Base-by-base conservation (phyloP, 768 basidiomycete species). In the Pholiota microspora region DNA sequence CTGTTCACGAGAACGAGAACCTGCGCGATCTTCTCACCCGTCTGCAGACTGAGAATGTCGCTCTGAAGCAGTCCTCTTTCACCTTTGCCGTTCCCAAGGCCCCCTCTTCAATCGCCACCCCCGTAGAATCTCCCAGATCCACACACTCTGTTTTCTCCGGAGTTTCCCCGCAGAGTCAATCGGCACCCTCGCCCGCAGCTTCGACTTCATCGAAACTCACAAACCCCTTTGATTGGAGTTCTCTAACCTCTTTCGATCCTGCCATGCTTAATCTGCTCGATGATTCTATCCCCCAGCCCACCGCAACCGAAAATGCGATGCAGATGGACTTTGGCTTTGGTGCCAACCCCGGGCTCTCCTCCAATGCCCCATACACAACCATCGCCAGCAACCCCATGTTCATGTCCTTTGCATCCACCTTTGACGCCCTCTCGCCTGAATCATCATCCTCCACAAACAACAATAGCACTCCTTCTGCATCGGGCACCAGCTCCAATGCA, bases 331-430 rank as follows among this genome's bases (percentile, higher is more conserved):
- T 80, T 51, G 73, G 80, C 12, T 85, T 81, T 60, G 82, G 83
- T 27, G 69, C 72, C 50, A 74, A 71, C 57, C 72, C 80, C 6
- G 72, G 80, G n/a, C 66, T 77, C 27, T 68, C 77, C 1, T 68
- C 73, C 13, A 73, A 73, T 29, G 73, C 76, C 5, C 79, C 84
- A 1, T 92, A 83, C 69, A 92, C 87, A 54, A 90, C 88, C 9
- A 85, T 94, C 54, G 90, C 90, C 47, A 85, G 79, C 71, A 92
- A 92, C 58, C 90, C 92, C 1, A 78, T 85, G 71, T 92, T 88
- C 75, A 90, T 89, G 76, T 89, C 90, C n/a, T 88, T 88, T 65
- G 81, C 85, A 13, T 79, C 83, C 16, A 69, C 73, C 6, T 83
- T 80, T 59, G 85, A 86, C 72, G 31, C 67, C 71, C 13, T 62